phyloP scores from a whole-genome alignment of 2,329 filamentous ascomycete species.

The Fusarium pilosicola region DNA sequence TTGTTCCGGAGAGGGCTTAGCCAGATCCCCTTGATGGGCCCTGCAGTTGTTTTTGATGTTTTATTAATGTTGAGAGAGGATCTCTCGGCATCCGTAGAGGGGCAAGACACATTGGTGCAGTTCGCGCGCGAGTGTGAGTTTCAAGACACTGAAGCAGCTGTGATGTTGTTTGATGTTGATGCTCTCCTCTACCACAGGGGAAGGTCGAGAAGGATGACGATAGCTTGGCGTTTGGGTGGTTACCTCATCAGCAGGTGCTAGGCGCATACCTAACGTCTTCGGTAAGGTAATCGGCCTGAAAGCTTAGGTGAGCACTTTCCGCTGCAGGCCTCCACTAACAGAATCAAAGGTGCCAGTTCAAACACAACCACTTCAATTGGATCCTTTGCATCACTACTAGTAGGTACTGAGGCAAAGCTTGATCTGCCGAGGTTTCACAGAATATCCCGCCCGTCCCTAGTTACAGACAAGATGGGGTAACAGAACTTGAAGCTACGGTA shows the following conservation, averaged over 20 bases:
- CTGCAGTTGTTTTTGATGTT: background rate
- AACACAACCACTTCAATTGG: background rate
- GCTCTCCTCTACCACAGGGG: background rate
- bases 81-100: slow-evolving; percentile 5
- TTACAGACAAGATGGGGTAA: slow-evolving; percentile 3
- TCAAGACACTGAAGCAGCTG: background rate
- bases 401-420: background rate
- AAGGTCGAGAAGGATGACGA: background rate
- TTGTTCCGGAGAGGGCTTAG: slow-evolving; percentile 9
- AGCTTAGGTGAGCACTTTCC: background rate
- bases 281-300: background rate
- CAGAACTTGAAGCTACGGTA: background rate
- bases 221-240: background rate
- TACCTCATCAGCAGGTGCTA: background rate
- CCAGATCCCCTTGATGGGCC: slow-evolving; percentile 19
- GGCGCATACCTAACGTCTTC: background rate
- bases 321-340: background rate
- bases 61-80: slow-evolving; percentile 1
- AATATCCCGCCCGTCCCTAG: background rate
- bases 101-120: background rate
- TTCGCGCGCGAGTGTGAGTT: background rate
- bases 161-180: slow-evolving; percentile 1
- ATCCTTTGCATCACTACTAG: background rate
- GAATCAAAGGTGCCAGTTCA: background rate
- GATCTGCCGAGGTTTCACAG: slow-evolving; percentile 8